Percentiles rank a stretch among this genome's conserved stretches.
Conservation (phyloP, 176 grass and related monocot species). For the Bonia amplexicaulis region DNA sequence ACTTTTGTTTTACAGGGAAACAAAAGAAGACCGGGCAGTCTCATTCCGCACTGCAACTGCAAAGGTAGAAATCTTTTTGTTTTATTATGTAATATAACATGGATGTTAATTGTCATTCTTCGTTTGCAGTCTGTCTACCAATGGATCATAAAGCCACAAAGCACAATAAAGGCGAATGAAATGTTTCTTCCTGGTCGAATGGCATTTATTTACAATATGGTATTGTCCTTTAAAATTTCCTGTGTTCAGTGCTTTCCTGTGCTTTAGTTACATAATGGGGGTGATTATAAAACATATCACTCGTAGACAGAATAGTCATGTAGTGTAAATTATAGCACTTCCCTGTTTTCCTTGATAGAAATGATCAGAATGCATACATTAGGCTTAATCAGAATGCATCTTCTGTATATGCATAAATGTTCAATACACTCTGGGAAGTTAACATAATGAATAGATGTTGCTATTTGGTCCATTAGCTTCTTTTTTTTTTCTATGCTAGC, state of each 20-base stretch:
- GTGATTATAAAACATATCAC: neutral
- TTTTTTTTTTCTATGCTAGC: neutral
- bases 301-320: neutral
- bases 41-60: slow-evolving; percentile 91
- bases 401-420: neutral
- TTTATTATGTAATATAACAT: slow-evolving; percentile 26
- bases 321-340: neutral
- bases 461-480: neutral
- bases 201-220: slow-evolving; percentile 97
- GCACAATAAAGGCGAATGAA: slow-evolving; percentile 77
- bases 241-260: slow-evolving; percentile 13
- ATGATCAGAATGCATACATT: neutral
- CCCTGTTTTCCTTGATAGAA: neutral
- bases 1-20: slow-evolving; percentile 42
- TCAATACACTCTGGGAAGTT: neutral
- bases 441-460: neutral
- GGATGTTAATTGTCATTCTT: slow-evolving; percentile 7
- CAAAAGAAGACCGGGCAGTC: slow-evolving; percentile 62
- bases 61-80: slow-evolving; percentile 47
- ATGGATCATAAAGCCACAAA: slow-evolving; percentile 90
- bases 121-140: slow-evolving; percentile 83
- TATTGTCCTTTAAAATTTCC: slow-evolving; percentile 29
- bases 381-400: slow-evolving; percentile 1
- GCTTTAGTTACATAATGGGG: neutral
- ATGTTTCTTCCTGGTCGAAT: slow-evolving; percentile 97